Conservation (phyloP, 2,329 filamentous ascomycete genomes). For the Cytospora chrysosperma region DNA sequence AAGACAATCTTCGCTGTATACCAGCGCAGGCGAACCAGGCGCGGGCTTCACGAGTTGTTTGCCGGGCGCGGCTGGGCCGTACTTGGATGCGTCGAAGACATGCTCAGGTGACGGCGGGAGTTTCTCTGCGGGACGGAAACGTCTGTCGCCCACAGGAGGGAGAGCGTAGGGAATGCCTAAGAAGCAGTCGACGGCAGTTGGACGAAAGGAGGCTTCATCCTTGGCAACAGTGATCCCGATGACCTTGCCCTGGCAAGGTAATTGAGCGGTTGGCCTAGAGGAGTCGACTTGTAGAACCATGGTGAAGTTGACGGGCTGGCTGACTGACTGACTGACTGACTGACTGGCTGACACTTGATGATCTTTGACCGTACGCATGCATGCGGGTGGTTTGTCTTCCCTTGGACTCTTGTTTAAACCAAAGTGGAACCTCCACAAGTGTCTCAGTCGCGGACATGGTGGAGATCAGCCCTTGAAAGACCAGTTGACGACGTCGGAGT, state of each 20-base stretch:
- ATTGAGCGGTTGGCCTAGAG: slow-evolving; percentile 13
- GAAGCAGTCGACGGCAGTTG: slow-evolving; percentile 40
- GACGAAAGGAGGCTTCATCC: slow-evolving; percentile 21
- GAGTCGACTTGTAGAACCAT: slow-evolving; percentile 23
- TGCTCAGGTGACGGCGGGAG: slow-evolving; percentile 30
- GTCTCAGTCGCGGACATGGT: not conserved
- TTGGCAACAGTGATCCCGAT: slow-evolving; percentile 26
- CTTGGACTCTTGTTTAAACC: not conserved
- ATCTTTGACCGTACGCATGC: not conserved
- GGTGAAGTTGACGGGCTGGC: not conserved
- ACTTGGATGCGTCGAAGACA: slow-evolving; percentile 29
- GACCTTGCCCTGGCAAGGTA: slow-evolving; percentile 24
- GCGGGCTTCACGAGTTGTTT: slow-evolving; percentile 15
- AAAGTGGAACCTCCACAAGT: not conserved
- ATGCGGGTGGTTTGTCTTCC: too few species aligned
- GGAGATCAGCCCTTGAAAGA: not conserved
- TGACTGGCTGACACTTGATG: not conserved
- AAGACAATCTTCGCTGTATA: slow-evolving; percentile 31
- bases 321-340: not conserved
- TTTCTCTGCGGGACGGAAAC: slow-evolving; percentile 41
- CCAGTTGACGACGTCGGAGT: slow-evolving; percentile 10
- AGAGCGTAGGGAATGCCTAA: slow-evolving; percentile 49
- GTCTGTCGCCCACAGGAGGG: slow-evolving; percentile 44
- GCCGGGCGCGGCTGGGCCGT: slow-evolving; percentile 28
- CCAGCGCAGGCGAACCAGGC: slow-evolving; percentile 25